These are phyloP conservation scores for Flaveria sonorensis DNA, from an alignment of 129 eudicot species.

Conservation along the genomic window DNA sequence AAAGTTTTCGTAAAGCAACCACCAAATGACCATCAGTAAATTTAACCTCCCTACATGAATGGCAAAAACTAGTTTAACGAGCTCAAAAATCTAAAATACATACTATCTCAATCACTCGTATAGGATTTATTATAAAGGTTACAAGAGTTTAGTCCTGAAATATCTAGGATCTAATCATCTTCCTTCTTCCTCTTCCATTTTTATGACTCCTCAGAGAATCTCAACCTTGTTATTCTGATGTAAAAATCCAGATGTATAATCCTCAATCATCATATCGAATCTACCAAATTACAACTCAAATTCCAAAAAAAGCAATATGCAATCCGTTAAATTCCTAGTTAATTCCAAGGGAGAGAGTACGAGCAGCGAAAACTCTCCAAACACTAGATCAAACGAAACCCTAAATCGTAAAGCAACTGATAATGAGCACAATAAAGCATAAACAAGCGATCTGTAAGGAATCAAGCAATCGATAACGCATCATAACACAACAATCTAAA, in stretches of 20 bases:
- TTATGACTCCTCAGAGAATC: background rate
- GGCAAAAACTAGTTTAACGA: background rate
- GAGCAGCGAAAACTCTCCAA: background rate
- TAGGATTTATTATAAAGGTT: background rate
- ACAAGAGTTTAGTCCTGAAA: background rate
- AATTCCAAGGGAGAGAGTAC: background rate
- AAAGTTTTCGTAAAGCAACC: background rate
- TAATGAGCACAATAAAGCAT: background rate
- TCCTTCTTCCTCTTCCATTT: background rate
- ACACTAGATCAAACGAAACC: background rate
- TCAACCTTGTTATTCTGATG: too few relatives aligned
- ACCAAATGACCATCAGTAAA: background rate
- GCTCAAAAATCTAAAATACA: background rate
- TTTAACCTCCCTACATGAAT: background rate
- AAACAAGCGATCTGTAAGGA: background rate
- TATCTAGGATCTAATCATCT: background rate
- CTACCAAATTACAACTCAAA: background rate
- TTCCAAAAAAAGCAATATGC: background rate
- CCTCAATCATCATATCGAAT: background rate
- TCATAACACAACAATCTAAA: background rate
- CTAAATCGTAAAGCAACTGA: background rate
- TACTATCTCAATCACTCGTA: background rate
- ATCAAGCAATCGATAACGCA: conserved; percentile 6
- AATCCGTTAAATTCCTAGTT: conserved; percentile 2
- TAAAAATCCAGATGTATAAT: background rate